Evolutionary conservation across 352 stramenopile genomes (phyloP), one percentile per base, ranked within the genome.

Genomic region (Pythium sukuiense): DNA sequence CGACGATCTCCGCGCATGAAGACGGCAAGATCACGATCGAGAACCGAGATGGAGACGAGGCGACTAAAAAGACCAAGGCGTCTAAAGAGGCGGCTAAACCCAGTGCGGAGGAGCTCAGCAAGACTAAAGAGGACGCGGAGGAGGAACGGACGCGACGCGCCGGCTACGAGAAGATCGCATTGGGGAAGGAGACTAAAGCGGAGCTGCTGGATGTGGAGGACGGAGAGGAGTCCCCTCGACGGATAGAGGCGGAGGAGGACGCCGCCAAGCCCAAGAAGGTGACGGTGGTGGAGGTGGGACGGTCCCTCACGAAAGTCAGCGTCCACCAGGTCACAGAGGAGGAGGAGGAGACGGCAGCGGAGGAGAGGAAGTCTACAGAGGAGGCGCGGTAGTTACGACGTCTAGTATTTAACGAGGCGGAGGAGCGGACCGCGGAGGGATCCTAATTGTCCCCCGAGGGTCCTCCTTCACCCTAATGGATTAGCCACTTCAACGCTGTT

Each of bases 11-110:
- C 33, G 71, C 77, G 2, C 75, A 92, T 55, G 81, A 92, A 26
- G 80, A 85, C 61, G 83, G 83, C 46, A 89, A 86, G 60, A 87
- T 92, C 64, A 92, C 80, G 59, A 92, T 92, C 56, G 81, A 92
- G 58, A 80, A 80, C 41, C 12, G 60, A 52, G 58, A 76, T 72
- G 49, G 74, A 45, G 48, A 7, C 16, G 32, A 39, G 32, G n/a
- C 53, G 59, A 5, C 32, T 20, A 43, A 46, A 69, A 55, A 33
- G n/a, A 18, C 26, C 33, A 50, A 72, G 61, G 55, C 24, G 20
- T 18, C 30, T 2, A 48, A 37, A 24, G 56, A 26, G 11, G 66
- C 50, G 53, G 49, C 20, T 33, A 30, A 62, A 32, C 43, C 32
- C 30, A 27, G 55, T n/a, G 49, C 49, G 4, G 46, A 65, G 2